Percentiles rank a stretch among this genome's conserved stretches.
These are phyloP conservation scores for Rhizoclosmatium sp. DNA, from an alignment of 192 early-diverging fungal genomes.

Conservation along the genomic window DNA sequence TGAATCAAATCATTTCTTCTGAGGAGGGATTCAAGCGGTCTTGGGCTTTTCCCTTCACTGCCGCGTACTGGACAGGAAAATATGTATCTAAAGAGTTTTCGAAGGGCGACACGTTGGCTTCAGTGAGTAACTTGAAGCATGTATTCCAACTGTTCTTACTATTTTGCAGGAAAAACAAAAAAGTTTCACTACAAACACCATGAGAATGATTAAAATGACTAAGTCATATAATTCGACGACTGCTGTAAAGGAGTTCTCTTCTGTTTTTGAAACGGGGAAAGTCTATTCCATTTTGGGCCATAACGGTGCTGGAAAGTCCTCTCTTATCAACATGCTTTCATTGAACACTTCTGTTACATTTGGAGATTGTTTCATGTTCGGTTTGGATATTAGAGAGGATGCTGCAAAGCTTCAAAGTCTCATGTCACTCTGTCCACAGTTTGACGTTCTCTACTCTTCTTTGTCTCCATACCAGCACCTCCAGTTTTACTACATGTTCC, in stretches of 20 bases:
- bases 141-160: no score
- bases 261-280: slow-evolving; percentile 30
- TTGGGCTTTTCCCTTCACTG: slow-evolving; percentile 60
- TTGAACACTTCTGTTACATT: slow-evolving; percentile 60
- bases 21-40: slow-evolving; percentile 71
- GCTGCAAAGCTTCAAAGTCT: slow-evolving; percentile 62
- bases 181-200: not conserved
- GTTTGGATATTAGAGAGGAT: slow-evolving; percentile 58
- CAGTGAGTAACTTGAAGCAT: not conserved
- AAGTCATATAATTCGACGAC: slow-evolving; percentile 35
- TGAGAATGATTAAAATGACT: slow-evolving; percentile 34
- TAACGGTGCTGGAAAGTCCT: slow-evolving; percentile 77
- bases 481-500: slow-evolving; percentile 66
- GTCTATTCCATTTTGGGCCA: slow-evolving; percentile 61
- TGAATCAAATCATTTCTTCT: slow-evolving; percentile 64
- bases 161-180: slow-evolving; percentile 2
- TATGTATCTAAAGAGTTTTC: not conserved
- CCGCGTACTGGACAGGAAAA: slow-evolving; percentile 35
- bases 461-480: slow-evolving; percentile 71
- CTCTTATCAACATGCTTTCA: slow-evolving; percentile 74
- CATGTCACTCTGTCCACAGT: slow-evolving; percentile 78
- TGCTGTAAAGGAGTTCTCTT: slow-evolving; percentile 41
- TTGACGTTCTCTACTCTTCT: slow-evolving; percentile 72
- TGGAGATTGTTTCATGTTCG: slow-evolving; percentile 67
- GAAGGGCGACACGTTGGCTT: slow-evolving; percentile 33